Conservation (phyloP, 2,329 filamentous ascomycete genomes). For the Pestalotiopsis sp. region DNA sequence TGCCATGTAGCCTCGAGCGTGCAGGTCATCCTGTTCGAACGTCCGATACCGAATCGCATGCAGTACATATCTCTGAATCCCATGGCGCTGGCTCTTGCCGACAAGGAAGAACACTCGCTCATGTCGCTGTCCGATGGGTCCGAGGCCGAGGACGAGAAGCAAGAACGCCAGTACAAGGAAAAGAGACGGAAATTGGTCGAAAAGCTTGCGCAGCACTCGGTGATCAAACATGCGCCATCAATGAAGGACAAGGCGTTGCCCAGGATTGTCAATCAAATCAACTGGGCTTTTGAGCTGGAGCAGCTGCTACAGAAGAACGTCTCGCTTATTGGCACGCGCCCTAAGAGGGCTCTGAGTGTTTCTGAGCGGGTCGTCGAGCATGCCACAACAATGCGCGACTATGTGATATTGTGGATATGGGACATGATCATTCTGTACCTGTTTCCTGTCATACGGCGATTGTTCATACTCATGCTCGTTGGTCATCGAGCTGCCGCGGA, state of each 20-base stretch:
- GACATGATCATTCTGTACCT: slow-evolving; percentile 74
- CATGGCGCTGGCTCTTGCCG: slow-evolving; percentile 82
- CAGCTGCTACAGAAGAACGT: slow-evolving; percentile 87
- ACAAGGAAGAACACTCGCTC: slow-evolving; percentile 57
- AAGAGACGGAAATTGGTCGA: slow-evolving; percentile 72
- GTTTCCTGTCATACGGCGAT: slow-evolving; percentile 72
- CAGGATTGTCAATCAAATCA: slow-evolving; percentile 88
- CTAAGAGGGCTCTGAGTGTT: slow-evolving; percentile 85
- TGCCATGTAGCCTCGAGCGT: slow-evolving; percentile 74
- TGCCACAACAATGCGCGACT: slow-evolving; percentile 82
- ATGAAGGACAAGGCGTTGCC: slow-evolving; percentile 81
- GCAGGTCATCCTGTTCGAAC: slow-evolving; percentile 87
- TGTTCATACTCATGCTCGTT: slow-evolving; percentile 79
- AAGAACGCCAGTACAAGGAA: slow-evolving; percentile 60
- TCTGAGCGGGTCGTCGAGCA: slow-evolving; percentile 94
- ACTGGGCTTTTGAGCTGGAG: slow-evolving; percentile 92
- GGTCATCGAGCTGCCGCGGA: slow-evolving; percentile 82
- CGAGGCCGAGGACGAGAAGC: slow-evolving; percentile 73
- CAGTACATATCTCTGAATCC: slow-evolving; percentile 93
- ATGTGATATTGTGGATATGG: slow-evolving; percentile 69
- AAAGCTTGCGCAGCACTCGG: slow-evolving; percentile 87
- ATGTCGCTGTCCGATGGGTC: slow-evolving; percentile 47
- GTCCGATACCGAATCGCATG: slow-evolving; percentile 85
- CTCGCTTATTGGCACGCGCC: slow-evolving; percentile 77
- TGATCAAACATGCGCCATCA: slow-evolving; percentile 75